phyloP scores from a whole-genome alignment of 805 yeast species.

The Starmerella potacharoeniae region DNA sequence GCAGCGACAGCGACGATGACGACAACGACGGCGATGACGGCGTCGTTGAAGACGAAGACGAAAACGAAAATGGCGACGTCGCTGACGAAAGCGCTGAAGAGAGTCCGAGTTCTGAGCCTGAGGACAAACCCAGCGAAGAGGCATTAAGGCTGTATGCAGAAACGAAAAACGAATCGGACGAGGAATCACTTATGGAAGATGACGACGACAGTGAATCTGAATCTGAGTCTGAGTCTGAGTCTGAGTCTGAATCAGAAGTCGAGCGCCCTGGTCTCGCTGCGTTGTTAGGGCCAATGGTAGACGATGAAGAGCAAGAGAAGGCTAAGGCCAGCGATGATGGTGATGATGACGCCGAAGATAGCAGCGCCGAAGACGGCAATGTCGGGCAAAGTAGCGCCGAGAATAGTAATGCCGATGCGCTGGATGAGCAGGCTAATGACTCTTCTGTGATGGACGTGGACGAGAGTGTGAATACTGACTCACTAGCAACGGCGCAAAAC shows the following conservation, averaged over 20 bases:
- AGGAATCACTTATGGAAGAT: not conserved
- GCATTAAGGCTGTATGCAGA: slow-evolving; percentile 15
- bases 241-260: slow-evolving; percentile 7
- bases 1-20: not conserved
- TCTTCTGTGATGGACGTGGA: too few relatives aligned
- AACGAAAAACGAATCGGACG: slow-evolving; percentile 24
- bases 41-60: not conserved
- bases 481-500: too few relatives aligned
- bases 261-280: slow-evolving; percentile 13
- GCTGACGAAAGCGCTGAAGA: slow-evolving; percentile 3
- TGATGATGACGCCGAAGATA: not conserved
- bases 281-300: slow-evolving; percentile 5
- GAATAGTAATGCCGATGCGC: too few relatives aligned
- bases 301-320: slow-evolving; percentile 20
- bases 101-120: slow-evolving; percentile 1
- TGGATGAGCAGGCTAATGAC: too few relatives aligned
- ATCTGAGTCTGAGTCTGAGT: slow-evolving; percentile 12
- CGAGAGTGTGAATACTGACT: too few relatives aligned
- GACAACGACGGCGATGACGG: slow-evolving; percentile 16
- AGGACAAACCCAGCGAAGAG: slow-evolving; percentile 11
- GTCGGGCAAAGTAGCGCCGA: too few relatives aligned
- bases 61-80: slow-evolving; percentile 17
- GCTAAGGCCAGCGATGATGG: slow-evolving; percentile 28
- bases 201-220: slow-evolving; percentile 7
- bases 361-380: not conserved